Percentiles rank a stretch among this genome's conserved stretches.
These are phyloP conservation scores for Phytopythium helicoides DNA, from an alignment of 352 stramenopile species.

Conservation along the genomic window DNA sequence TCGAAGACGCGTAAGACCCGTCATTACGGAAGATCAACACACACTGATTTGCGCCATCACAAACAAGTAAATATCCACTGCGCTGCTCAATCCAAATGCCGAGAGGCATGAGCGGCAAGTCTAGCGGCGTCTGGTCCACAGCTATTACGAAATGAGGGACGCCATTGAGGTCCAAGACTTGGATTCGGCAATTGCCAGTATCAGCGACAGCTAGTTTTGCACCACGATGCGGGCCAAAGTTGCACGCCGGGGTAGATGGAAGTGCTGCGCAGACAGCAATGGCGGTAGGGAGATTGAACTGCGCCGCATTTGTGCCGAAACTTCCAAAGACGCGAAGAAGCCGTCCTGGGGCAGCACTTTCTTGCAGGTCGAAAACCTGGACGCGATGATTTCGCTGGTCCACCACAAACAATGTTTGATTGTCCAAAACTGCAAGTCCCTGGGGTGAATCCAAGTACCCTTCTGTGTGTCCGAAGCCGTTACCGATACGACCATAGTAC, in stretches of 20 bases:
- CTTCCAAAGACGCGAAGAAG: constrained; percentile 32
- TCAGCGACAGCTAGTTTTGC: constrained; percentile 55
- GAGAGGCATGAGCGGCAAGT: constrained; percentile 34
- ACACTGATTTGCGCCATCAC: constrained; percentile 39
- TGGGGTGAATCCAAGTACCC: constrained; percentile 56
- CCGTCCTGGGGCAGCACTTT: not conserved
- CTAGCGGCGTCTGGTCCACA: constrained; percentile 38
- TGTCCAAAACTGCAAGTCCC: constrained; percentile 40
- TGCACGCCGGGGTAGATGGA: constrained; percentile 26
- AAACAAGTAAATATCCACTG: constrained; percentile 47
- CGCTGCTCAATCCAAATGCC: constrained; percentile 40
- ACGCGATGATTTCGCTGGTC: constrained; percentile 74
- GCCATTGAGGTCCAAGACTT: constrained; percentile 40
- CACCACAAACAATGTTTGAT: constrained; percentile 44
- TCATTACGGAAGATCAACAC: constrained; percentile 45
- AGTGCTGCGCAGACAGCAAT: constrained; percentile 44
- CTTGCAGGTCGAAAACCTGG: constrained; percentile 48
- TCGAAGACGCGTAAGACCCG: constrained; percentile 39
- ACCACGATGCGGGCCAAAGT: constrained; percentile 45
- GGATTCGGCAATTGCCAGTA: constrained; percentile 49
- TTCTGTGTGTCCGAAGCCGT: constrained; percentile 49
- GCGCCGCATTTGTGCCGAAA: constrained; percentile 23
- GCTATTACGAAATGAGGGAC: constrained; percentile 29
- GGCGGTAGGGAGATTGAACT: constrained; percentile 48
- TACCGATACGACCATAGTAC: constrained; percentile 41